A percentile compares a stretch with the other conserved stretches of the same genome.
Conservation (phyloP, 257 asterid species). For the Euphrasia confusa region DNA sequence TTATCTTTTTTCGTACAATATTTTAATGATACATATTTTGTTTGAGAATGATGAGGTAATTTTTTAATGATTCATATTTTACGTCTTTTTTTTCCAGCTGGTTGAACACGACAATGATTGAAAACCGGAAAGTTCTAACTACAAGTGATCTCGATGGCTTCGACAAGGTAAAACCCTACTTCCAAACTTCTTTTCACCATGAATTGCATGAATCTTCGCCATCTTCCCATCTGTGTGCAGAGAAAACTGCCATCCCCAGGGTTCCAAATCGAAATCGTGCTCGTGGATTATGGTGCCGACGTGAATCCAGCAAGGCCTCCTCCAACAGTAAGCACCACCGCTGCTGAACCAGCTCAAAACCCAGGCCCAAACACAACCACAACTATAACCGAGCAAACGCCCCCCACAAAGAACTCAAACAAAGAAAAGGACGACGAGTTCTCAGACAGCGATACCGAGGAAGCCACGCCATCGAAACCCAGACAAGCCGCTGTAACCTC, state of each 20-base stretch:
- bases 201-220: background rate
- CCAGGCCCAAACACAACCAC: constrained; percentile 33
- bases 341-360: constrained; percentile 31
- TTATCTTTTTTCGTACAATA: constrained; percentile 1
- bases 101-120: constrained; percentile 96
- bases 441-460: constrained; percentile 55
- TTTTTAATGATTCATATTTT: constrained; percentile 9
- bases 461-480: constrained; percentile 35
- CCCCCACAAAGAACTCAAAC: constrained; percentile 28
- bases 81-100: constrained; percentile 51
- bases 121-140: constrained; percentile 69
- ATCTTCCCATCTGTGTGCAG: constrained; percentile 36
- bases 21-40: no score
- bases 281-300: constrained; percentile 58
- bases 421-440: constrained; percentile 63
- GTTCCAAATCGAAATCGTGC: constrained; percentile 90
- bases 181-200: background rate
- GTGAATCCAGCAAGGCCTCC: constrained; percentile 34
- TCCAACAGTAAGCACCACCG: constrained; percentile 35
- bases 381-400: constrained; percentile 35
- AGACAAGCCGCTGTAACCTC: constrained; percentile 27
- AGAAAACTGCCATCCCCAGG: constrained; percentile 97
- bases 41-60: constrained; percentile 8
- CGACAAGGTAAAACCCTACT: constrained; percentile 63
- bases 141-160: constrained; percentile 92